These are phyloP conservation scores for Voacanga thouarsii DNA, from an alignment of 257 asterid genomes.

Conservation along the genomic window DNA sequence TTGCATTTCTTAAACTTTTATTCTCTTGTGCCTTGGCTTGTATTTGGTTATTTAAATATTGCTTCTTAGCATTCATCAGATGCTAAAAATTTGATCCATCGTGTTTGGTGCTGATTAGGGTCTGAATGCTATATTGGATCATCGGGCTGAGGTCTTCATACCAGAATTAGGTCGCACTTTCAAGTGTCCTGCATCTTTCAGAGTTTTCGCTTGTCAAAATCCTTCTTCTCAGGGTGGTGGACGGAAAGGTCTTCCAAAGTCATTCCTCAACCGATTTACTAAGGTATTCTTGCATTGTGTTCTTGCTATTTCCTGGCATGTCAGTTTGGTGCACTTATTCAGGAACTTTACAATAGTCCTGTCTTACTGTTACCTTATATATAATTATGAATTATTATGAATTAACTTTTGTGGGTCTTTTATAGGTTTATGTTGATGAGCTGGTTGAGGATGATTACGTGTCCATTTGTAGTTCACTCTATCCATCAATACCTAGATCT, in stretches of 20 bases:
- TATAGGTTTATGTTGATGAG: conserved; percentile 92
- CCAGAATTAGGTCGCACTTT: conserved; percentile 86
- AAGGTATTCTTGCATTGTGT: conserved; percentile 50
- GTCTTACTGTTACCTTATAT: no score
- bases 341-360: neutral
- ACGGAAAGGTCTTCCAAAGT: conserved; percentile 93
- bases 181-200: conserved; percentile 81
- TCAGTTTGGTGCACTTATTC: neutral
- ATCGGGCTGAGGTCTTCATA: conserved; percentile 95
- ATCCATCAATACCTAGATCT: conserved; percentile 55
- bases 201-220: conserved; percentile 97
- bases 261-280: conserved; percentile 92
- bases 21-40: conserved; percentile 3
- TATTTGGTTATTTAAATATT: neutral
- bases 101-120: conserved; percentile 45
- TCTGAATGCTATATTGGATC: conserved; percentile 90
- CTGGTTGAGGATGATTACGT: conserved; percentile 78
- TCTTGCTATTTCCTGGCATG: conserved; percentile 9
- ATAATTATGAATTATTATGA: neutral
- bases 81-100: neutral
- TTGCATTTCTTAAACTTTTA: conserved; percentile 10
- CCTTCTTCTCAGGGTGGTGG: conserved; percentile 98
- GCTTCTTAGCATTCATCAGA: neutral
- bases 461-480: conserved; percentile 68
- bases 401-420: conserved; percentile 5